These are phyloP conservation scores for Mycosphaerella arachidis DNA, from an alignment of 2,329 filamentous ascomycete species.

Conservation along the genomic window DNA sequence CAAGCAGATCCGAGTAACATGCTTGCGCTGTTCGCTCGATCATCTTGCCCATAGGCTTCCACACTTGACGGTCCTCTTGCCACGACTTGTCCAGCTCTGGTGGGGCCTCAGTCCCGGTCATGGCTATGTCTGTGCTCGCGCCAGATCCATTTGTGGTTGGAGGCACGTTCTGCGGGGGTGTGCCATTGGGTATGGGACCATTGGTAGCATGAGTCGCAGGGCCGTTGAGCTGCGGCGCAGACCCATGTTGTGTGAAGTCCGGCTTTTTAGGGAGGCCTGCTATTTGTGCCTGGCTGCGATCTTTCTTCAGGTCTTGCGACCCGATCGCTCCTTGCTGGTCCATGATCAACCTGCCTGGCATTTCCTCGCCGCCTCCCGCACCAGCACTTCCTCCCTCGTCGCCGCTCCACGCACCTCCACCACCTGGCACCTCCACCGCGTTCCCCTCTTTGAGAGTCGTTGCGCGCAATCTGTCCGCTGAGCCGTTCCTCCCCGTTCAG, in stretches of 20 bases:
- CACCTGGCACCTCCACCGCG: constrained; percentile 17
- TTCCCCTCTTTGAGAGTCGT: constrained; percentile 12
- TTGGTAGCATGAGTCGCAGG: constrained; percentile 5
- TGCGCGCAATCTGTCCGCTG: constrained; percentile 27
- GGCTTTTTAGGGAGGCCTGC: constrained; percentile 16
- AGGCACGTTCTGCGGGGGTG: constrained; percentile 5
- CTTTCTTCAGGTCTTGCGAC: constrained; percentile 33
- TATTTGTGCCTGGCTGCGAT: constrained; percentile 26
- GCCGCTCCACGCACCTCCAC: constrained; percentile 16
- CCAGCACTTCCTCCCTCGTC: constrained; percentile 13
- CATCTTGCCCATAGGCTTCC: constrained; percentile 66
- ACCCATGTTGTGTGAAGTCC: constrained; percentile 15
- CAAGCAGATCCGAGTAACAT: constrained; percentile 72
- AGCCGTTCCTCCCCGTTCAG: constrained; percentile 6
- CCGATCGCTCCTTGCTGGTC: constrained; percentile 40
- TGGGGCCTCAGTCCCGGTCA: constrained; percentile 29
- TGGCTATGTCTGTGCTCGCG: not conserved
- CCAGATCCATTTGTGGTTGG: constrained; percentile 17
- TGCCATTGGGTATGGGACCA: constrained; percentile 15
- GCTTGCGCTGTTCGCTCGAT: constrained; percentile 76
- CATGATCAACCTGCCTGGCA: constrained; percentile 49
- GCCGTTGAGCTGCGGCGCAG: constrained; percentile 9
- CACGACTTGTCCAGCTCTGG: constrained; percentile 55
- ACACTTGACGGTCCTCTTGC: constrained; percentile 64
- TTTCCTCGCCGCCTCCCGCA: constrained; percentile 27